Base-by-base conservation (phyloP, 2,329 filamentous ascomycete species). In the Botrytis hyacinthi region DNA sequence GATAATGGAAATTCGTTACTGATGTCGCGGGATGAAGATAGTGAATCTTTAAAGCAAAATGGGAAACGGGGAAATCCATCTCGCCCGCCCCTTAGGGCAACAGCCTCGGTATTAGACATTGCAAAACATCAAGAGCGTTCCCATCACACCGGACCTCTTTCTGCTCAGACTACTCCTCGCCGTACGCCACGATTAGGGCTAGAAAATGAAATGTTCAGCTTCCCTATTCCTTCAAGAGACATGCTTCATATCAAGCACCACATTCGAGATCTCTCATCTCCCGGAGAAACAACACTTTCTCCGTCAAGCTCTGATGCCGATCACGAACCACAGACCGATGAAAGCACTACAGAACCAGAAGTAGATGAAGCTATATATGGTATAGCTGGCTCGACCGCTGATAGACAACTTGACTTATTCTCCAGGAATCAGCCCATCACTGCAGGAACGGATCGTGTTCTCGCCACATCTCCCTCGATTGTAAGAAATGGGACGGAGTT, bases 321-420 rank as follows among this genome's bases (percentile, higher is more conserved):
- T 51, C 71, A 79, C 29, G 79, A 80, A 73, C 79, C 79, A 9
- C 77, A 77, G 57, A 80, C 79, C 9, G 79, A 81, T 72, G 79
- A 78, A 46, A 80, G 77, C 37, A 78, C 73, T 70, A 75, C 78
- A 2, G 79, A 80, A 63, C 71, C 66, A 5, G 77, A 78, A 18
- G 22, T 65, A 4, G 57, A 6, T 66, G 54, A 20, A 73, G 74
- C 29, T 59, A 40, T 40, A 32, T 42, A 69, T 32, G 48, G 18
- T n/a, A 63, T 66, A 26, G 67, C 60, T 29, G 67, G 35, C 6
- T 67, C 35, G 5, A 68, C 9, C 2, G 18, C n/a, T 14, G 54
- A 73, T 16, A 71, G 69, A 8, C 74, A 75, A 12, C 44, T 79
- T 29, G 79, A 80, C 75, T 76, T 78, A 61, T 80, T 80, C 74